Evolutionary conservation across 768 basidiomycete genomes (phyloP), one percentile per base, ranked within the genome.

Genomic region (Cystofilobasidium ferigula): DNA sequence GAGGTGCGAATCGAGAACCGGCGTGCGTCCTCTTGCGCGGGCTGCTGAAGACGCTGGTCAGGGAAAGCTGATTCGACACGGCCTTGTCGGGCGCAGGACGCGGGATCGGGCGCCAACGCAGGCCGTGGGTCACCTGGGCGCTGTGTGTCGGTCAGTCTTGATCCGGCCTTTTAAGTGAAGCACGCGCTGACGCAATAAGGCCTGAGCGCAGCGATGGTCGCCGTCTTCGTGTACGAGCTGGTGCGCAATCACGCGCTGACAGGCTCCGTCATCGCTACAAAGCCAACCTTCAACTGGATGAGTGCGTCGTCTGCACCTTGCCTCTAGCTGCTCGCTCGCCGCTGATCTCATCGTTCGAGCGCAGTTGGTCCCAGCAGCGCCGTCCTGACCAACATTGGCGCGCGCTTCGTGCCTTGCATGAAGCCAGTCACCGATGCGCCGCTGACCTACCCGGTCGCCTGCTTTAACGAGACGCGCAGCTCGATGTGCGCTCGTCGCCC

Each of bases 351-450:
- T 14, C 9, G 45, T 10, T 30, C 48, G 10, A 20, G 7, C 14
- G 16, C 48, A 65, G 64, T 67, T 40, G 65, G 65, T 1, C 65
- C 65, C 0, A 48, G 42, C 28, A 61, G 58, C 20, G 47, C 65
- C 1, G 35, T 34, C 1, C 56, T 67, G n/a, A 51, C 57, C 43
- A 54, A 62, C 38, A 38, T 62, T 10, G 65, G 65, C 20, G 65
- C 65, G 28, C 65, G 65, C 1, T 62, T 67, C 53, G 65, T 67
- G 28, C 65, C 65, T 1, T 67, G 65, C 35, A 67, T 67, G 65
- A 67, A 67, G 60, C 54, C 43, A 32, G 53, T 67, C 18, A 22
- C 60, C 12, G 65, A 61, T 42, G 65, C 61, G 0, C 65, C 65
- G 3, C 60, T 67, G 14, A 36, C 38, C 7, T 61, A 53, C 35